Evolutionary conservation across 176 grass and related monocot genomes (phyloP).

Genomic region (Tillandsia leiboldiana): DNA sequence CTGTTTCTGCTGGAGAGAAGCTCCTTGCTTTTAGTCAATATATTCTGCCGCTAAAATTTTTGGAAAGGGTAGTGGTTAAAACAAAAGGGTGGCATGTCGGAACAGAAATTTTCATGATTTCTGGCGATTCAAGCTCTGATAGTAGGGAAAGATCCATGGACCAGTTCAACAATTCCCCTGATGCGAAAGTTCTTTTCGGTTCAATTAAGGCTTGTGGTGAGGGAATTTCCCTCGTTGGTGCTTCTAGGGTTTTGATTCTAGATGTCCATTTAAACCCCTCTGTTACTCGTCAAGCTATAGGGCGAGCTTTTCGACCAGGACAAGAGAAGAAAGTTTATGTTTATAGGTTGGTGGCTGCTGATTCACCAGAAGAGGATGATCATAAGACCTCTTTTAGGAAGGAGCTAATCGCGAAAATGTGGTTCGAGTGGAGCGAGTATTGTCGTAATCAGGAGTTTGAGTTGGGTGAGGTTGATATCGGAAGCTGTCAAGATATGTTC

Average conservation of each 20-base stretch:
- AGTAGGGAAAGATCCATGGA: conserved; percentile 65
- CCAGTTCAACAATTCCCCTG: conserved; percentile 69
- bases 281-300: conserved; percentile 93
- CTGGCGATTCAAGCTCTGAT: conserved; percentile 59
- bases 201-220: conserved; percentile 96
- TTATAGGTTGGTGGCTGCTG: conserved; percentile 78
- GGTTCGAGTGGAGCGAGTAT: conserved; percentile 93
- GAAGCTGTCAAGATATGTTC: conserved; percentile 49
- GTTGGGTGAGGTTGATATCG: conserved; percentile 43
- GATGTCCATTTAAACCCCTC: conserved; percentile 95
- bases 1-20: conserved; percentile 72
- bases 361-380: conserved; percentile 48
- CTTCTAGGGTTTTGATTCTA: conserved; percentile 74
- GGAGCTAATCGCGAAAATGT: conserved; percentile 79
- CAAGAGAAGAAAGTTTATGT: conserved; percentile 78
- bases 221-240: conserved; percentile 85
- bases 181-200: conserved; percentile 87
- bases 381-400: conserved; percentile 68
- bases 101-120: conserved; percentile 86
- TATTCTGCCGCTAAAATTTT: conserved; percentile 75
- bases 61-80: conserved; percentile 75
- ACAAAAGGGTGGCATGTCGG: conserved; percentile 70
- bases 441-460: conserved; percentile 46
- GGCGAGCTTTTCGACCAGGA: conserved; percentile 75
- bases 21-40: conserved; percentile 85